A percentile compares a stretch with the other conserved stretches of the same genome.
phyloP scores from a whole-genome alignment of 768 basidiomycete genomes.

The Boletus subcaerulescens region DNA sequence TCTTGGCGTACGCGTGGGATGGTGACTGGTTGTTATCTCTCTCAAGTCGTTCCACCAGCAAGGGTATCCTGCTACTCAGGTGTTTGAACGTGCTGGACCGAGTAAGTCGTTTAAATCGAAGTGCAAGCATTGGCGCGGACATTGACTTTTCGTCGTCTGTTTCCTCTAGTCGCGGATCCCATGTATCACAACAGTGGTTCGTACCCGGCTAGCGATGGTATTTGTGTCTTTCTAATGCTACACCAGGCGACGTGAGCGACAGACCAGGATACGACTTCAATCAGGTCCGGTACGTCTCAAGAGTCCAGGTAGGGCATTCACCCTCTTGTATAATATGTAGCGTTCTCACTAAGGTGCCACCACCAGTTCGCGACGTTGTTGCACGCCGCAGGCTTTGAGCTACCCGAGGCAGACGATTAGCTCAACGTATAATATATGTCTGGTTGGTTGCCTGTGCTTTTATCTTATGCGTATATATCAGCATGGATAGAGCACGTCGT shows the following conservation, averaged over 20 bases:
- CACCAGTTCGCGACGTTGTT: slow-evolving; percentile 64
- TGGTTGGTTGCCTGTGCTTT: not conserved
- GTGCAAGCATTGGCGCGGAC: not conserved
- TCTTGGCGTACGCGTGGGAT: not conserved
- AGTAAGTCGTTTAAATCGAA: slow-evolving; percentile 35
- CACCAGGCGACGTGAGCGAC: slow-evolving; percentile 69
- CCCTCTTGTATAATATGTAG: not conserved
- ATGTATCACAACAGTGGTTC: slow-evolving; percentile 85
- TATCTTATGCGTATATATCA: slow-evolving; percentile 9
- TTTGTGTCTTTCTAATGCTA: not conserved
- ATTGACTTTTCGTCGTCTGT: not conserved
- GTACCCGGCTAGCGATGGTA: slow-evolving; percentile 10
- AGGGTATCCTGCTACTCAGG: slow-evolving; percentile 82
- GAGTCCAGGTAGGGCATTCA: slow-evolving; percentile 64
- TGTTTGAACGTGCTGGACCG: slow-evolving; percentile 84
- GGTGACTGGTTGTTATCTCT: not conserved
- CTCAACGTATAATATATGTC: not conserved
- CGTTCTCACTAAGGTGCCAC: not conserved
- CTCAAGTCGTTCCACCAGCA: slow-evolving; percentile 71
- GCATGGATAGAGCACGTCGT: not conserved
- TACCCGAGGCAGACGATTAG: slow-evolving; percentile 13
- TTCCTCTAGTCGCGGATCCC: slow-evolving; percentile 67
- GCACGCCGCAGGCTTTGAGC: slow-evolving; percentile 63
- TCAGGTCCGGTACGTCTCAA: slow-evolving; percentile 80
- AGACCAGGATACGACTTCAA: slow-evolving; percentile 80